Evolutionary conservation across 2,329 filamentous ascomycete genomes (phyloP).

Genomic region (Alternaria sp.): DNA sequence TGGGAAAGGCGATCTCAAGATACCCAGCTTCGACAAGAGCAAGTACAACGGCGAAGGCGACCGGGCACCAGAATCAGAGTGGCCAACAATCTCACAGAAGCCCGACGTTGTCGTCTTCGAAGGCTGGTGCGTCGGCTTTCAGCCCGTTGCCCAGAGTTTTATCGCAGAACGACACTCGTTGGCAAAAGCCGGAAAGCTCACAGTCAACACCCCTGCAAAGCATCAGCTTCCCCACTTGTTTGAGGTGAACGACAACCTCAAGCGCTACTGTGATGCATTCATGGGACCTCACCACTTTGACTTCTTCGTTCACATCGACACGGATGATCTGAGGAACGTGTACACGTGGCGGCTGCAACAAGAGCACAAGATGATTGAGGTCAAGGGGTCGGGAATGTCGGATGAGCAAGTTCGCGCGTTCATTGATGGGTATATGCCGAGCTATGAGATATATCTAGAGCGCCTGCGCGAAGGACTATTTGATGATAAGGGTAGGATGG

Average conservation of each 20-base stretch:
- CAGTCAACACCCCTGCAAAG: conserved; percentile 57
- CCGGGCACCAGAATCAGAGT: conserved; percentile 66
- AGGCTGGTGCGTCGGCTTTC: conserved; percentile 91
- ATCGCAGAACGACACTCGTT: conserved; percentile 62
- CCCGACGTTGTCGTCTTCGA: conserved; percentile 78
- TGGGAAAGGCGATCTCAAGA: conserved; percentile 56
- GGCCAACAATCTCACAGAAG: conserved; percentile 65
- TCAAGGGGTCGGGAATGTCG: conserved; percentile 78
- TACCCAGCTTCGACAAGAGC: conserved; percentile 87
- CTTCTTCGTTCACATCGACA: conserved; percentile 72
- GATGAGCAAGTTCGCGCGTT: conserved; percentile 79
- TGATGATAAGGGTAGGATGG: conserved; percentile 53
- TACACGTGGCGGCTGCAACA: conserved; percentile 86
- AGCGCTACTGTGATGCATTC: conserved; percentile 57
- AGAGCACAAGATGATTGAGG: conserved; percentile 71
- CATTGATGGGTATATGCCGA: conserved; percentile 67
- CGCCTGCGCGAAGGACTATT: conserved; percentile 58
- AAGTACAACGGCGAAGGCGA: conserved; percentile 78
- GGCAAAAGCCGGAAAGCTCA: conserved; percentile 56
- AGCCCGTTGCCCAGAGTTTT: conserved; percentile 63
- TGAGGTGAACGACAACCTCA: conserved; percentile 65
- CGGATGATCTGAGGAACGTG: conserved; percentile 74
- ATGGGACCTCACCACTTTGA: conserved; percentile 55
- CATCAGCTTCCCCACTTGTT: conserved; percentile 63
- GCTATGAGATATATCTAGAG: conserved; percentile 63